These are phyloP conservation scores for Annulohypoxylon nitens DNA, from an alignment of 495 filamentous ascomycete genomes.

Conservation along the genomic window DNA sequence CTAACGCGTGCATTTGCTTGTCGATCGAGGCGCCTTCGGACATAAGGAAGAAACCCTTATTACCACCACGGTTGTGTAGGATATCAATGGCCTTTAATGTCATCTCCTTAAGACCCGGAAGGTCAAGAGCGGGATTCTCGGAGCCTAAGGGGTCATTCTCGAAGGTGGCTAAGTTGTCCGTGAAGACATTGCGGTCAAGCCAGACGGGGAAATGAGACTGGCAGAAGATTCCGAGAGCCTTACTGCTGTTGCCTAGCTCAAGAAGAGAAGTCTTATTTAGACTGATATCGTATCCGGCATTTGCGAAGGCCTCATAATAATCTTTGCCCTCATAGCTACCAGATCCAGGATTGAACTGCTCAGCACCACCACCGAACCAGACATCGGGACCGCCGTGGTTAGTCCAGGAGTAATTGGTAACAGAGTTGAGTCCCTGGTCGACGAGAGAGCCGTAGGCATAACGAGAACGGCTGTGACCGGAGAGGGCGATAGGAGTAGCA, in stretches of 20 bases:
- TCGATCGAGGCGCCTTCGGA: constrained; percentile 80
- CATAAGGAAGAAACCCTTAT: constrained; percentile 82
- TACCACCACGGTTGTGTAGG: constrained; percentile 69
- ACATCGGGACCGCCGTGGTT: constrained; percentile 75
- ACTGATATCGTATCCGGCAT: constrained; percentile 73
- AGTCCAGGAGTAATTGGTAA: constrained; percentile 77
- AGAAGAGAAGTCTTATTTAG: constrained; percentile 75
- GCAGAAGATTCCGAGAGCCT: constrained; percentile 77
- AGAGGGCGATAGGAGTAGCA: constrained; percentile 77
- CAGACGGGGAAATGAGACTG: constrained; percentile 74
- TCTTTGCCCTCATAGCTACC: constrained; percentile 69
- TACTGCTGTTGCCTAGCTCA: constrained; percentile 63
- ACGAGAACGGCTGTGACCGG: constrained; percentile 74
- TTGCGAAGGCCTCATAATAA: constrained; percentile 75
- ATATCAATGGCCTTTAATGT: constrained; percentile 82
- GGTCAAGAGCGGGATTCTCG: constrained; percentile 69
- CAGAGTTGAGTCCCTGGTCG: constrained; percentile 68
- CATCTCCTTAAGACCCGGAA: constrained; percentile 84
- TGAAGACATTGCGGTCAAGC: constrained; percentile 80
- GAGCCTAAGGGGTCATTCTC: constrained; percentile 73
- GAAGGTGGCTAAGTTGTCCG: constrained; percentile 67
- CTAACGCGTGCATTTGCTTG: constrained; percentile 82
- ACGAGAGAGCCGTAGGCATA: constrained; percentile 73
- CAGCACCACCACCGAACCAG: constrained; percentile 78
- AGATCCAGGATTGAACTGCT: constrained; percentile 73